Percentiles rank a stretch among this genome's conserved stretches.
Evolutionary conservation across 2,329 filamentous ascomycete species (phyloP).

Genomic region (Aureobasidium leucospermi): DNA sequence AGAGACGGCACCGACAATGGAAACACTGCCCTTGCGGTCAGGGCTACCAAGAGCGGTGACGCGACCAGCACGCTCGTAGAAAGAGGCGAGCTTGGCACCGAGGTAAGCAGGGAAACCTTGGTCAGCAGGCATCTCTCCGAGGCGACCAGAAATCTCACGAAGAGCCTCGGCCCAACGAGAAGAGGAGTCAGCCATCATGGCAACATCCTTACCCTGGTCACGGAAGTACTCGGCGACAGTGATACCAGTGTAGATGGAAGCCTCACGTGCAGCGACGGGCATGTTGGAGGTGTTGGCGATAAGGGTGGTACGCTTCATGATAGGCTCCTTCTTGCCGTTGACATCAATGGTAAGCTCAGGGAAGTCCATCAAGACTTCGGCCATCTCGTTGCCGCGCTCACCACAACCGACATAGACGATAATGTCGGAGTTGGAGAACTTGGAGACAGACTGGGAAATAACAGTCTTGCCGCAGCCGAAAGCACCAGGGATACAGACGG

Average conservation of each 20-base stretch:
- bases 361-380: constrained; percentile 99
- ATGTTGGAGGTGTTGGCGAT: constrained; percentile 99
- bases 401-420: constrained; percentile 95
- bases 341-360: constrained; percentile 94
- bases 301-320: constrained; percentile 98
- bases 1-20: constrained; percentile 94
- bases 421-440: constrained; percentile 99
- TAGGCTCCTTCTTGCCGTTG: constrained; percentile 90
- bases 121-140: constrained; percentile 99
- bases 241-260: constrained; percentile 96
- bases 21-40: constrained; percentile 83
- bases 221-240: constrained; percentile 95
- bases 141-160: constrained; percentile 95
- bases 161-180: constrained; percentile 98
- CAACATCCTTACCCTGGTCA: constrained; percentile 92
- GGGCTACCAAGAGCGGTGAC: constrained; percentile 81
- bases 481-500: constrained; percentile 94
- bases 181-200: constrained; percentile 99
- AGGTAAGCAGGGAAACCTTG: constrained; percentile 99
- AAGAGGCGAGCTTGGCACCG: constrained; percentile 91
- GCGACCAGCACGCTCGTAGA: constrained; percentile 96
- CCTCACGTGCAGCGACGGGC: constrained; percentile 96
- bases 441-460: constrained; percentile 96
- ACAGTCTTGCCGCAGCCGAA: constrained; percentile 99
- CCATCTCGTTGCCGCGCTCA: constrained; percentile 98